A percentile compares a stretch with the other conserved stretches of the same genome.
These are phyloP conservation scores for Hymenoscyphus albidus DNA, from an alignment of 2,329 filamentous ascomycete genomes.

Conservation along the genomic window DNA sequence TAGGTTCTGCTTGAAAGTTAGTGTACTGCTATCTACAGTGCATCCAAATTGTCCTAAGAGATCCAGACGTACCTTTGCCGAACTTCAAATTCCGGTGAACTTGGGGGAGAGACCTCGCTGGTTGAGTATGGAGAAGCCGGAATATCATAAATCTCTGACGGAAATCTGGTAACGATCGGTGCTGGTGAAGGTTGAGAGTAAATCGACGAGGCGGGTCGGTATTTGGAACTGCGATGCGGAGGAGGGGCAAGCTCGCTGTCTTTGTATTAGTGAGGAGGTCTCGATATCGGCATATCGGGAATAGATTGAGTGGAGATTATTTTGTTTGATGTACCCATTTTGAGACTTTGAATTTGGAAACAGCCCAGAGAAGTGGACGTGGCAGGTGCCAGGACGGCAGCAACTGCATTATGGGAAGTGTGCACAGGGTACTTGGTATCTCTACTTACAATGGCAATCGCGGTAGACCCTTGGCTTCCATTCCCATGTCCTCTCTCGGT, in stretches of 20 bases:
- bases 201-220: conserved; percentile 54
- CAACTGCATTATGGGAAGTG: no score
- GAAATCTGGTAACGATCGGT: conserved; percentile 23
- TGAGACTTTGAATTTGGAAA: neutral
- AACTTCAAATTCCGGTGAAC: conserved; percentile 37
- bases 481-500: conserved; percentile 26
- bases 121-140: conserved; percentile 16
- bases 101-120: conserved; percentile 42
- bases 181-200: conserved; percentile 55
- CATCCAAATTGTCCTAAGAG: neutral
- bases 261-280: conserved; percentile 18
- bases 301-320: conserved; percentile 21
- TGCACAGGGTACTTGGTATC: neutral
- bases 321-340: conserved; percentile 1
- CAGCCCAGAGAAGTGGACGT: neutral
- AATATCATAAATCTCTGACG: conserved; percentile 33
- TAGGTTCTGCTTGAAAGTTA: conserved; percentile 23
- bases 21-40: conserved; percentile 6
- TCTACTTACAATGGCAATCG: conserved; percentile 25
- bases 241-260: conserved; percentile 22
- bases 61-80: conserved; percentile 27
- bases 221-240: conserved; percentile 31
- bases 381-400: neutral
- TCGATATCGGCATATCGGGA: conserved; percentile 13
- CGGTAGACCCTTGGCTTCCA: conserved; percentile 19